Conservation (phyloP, 495 filamentous ascomycete genomes). For the Trichocladium uniseriatum region DNA sequence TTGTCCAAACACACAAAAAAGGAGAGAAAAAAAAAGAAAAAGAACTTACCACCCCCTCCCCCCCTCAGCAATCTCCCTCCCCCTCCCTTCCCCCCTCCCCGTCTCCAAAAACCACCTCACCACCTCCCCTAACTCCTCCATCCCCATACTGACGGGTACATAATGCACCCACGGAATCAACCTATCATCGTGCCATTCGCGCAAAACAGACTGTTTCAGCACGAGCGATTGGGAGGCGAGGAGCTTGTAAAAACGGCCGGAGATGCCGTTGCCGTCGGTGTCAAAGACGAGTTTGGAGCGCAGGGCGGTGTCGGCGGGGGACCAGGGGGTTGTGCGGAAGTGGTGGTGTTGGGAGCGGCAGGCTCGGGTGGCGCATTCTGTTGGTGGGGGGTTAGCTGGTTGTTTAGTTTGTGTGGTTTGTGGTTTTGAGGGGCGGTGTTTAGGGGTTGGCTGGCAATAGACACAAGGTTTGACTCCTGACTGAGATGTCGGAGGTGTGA, state of each 20-base stretch:
- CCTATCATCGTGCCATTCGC: constrained; percentile 52
- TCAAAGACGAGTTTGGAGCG: constrained; percentile 34
- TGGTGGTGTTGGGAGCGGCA: constrained; percentile 1
- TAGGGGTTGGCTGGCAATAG: too few species aligned
- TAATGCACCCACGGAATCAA: constrained; percentile 43
- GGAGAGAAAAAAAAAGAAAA: too few species aligned
- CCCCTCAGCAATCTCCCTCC: background rate
- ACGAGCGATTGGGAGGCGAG: constrained; percentile 33
- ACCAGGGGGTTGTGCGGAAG: constrained; percentile 20
- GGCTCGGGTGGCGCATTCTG: too few species aligned
- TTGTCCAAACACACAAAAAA: too few species aligned
- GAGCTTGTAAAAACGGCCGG: constrained; percentile 42
- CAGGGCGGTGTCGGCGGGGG: constrained; percentile 14
- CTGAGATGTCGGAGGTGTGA: background rate
- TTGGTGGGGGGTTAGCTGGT: too few species aligned
- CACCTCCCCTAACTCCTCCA: constrained; percentile 16
- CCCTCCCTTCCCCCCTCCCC: background rate
- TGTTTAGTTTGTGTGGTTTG: too few species aligned
- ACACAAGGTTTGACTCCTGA: too few species aligned
- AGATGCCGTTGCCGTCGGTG: constrained; percentile 48
- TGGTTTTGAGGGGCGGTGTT: too few species aligned
- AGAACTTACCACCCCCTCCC: constrained; percentile 9
- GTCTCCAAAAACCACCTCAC: constrained; percentile 33
- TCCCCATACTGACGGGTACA: constrained; percentile 13
- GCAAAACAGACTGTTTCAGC: constrained; percentile 41